Conservation (phyloP, 2,329 filamentous ascomycete genomes). For the Aspergillus sp. region DNA sequence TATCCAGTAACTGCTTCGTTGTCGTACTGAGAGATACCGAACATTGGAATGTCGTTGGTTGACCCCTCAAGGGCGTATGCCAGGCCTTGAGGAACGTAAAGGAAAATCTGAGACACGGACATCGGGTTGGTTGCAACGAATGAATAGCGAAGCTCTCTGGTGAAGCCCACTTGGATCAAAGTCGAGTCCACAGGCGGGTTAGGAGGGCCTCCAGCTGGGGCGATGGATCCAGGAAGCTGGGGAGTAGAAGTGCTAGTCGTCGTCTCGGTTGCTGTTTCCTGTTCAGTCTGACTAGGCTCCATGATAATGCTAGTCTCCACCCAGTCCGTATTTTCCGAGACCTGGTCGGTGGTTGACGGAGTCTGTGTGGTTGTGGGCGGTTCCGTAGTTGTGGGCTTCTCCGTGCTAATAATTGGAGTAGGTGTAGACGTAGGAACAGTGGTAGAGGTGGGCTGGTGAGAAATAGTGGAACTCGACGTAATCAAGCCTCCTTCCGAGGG, state of each 20-base stretch:
- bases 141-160: constrained; percentile 74
- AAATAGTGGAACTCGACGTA: neutral
- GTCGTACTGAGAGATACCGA: constrained; percentile 73
- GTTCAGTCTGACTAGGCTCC: constrained; percentile 28
- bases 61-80: constrained; percentile 57
- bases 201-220: constrained; percentile 62
- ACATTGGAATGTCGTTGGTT: constrained; percentile 60
- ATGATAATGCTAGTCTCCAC: constrained; percentile 29
- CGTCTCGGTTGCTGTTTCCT: constrained; percentile 31
- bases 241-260: constrained; percentile 54
- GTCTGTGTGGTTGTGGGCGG: constrained; percentile 17
- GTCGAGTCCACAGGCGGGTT: constrained; percentile 63
- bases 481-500: neutral
- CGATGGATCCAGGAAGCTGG: constrained; percentile 71
- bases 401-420: constrained; percentile 19
- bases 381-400: constrained; percentile 22
- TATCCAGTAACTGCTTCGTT: constrained; percentile 67
- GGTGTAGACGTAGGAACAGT: constrained; percentile 10
- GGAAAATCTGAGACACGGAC: constrained; percentile 82
- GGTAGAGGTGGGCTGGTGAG: constrained; percentile 6
- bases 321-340: constrained; percentile 18
- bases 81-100: constrained; percentile 71
- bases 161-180: constrained; percentile 82
- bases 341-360: constrained; percentile 23
- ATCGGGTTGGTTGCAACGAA: constrained; percentile 73